A percentile compares a stretch with the other conserved stretches of the same genome.
Evolutionary conservation across 331 rosid genomes (phyloP).

Genomic region (Acacia concinna): DNA sequence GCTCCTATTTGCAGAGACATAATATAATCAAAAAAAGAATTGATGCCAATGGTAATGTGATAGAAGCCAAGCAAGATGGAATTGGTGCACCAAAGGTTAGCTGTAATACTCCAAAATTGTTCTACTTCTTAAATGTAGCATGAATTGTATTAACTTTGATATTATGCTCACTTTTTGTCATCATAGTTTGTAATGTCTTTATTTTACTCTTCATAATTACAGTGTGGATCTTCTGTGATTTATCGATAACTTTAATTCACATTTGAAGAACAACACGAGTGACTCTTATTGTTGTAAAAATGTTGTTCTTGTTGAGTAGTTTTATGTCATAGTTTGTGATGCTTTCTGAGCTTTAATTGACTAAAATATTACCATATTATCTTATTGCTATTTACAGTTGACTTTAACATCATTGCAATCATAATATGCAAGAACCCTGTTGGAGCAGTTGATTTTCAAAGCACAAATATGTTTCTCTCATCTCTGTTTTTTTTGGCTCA

Average conservation of each 20-base stretch:
- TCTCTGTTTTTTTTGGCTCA: not conserved
- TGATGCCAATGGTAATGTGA: constrained; percentile 63
- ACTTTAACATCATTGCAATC: constrained; percentile 7
- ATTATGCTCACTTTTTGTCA: not conserved
- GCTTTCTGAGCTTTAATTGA: not conserved
- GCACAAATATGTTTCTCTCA: not conserved
- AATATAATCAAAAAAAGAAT: constrained; percentile 80
- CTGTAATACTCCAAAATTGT: constrained; percentile 18
- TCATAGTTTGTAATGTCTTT: constrained; percentile 18
- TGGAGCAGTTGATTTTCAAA: not conserved
- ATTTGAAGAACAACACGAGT: not conserved
- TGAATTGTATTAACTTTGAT: constrained; percentile 10
- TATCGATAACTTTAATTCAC: constrained; percentile 12
- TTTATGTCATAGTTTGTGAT: not conserved
- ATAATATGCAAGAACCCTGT: constrained; percentile 3
- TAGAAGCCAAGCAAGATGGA: constrained; percentile 72
- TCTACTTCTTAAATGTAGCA: constrained; percentile 2
- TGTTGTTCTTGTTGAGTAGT: not conserved
- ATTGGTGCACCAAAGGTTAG: constrained; percentile 95
- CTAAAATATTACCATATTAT: not conserved
- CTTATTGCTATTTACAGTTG: constrained; percentile 9
- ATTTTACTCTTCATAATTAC: constrained; percentile 11
- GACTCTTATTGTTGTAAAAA: constrained; percentile 3
- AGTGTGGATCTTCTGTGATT: constrained; percentile 1
- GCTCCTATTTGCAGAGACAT: constrained; percentile 64